Evolutionary conservation across 768 basidiomycete species (phyloP), one percentile per base, ranked within the genome.

Genomic region (Chalciporus piperatus): DNA sequence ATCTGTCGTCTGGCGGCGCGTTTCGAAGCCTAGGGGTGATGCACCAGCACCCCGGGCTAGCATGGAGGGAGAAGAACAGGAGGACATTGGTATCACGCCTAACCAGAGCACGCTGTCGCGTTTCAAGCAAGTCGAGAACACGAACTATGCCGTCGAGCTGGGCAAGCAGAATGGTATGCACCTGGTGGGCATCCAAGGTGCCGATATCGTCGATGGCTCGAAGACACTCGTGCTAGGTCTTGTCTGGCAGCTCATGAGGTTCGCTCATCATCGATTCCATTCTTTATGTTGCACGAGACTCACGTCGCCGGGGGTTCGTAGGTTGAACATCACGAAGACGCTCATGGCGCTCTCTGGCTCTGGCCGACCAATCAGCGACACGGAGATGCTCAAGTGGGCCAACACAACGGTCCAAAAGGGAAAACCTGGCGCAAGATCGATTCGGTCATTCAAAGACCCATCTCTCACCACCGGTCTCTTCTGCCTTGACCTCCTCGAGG

Each of bases 91-190:
- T 19, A 85, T 92, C 37, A 88, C 85, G 10, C 87, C 88, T 4
- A 90, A 86, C 66, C 90, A 86, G 76, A 84, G 85, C 60, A 84
- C 83, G 38, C 77, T 99, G 17, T 95, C 95, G 37, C 79, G 92
- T 47, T 99, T 98, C 80, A 99, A 99, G 76, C 86, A 87, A 28
- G 93, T 99, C 23, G 97, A 99, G 74, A 98, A 99, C 72, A 97
- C 92, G 40, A 99, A 98, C 70, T 98, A 99, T 62, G 85, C 75
- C 8, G 87, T 98, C 39, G 97, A 98, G 41, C 84, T 99, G 14
- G 95, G 84, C 3, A 92, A 86, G 69, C 87, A 92, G 69, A 95
- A 90, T 63, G 85, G 88, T 41, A 90, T 99, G 90, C 92, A 90
- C 66, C 74, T 99, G 55, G 94, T 99, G 41, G 95, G 96, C 7